phyloP scores from a whole-genome alignment of 1,139 yeast species.

The Blastobotrys buckinghamii region DNA sequence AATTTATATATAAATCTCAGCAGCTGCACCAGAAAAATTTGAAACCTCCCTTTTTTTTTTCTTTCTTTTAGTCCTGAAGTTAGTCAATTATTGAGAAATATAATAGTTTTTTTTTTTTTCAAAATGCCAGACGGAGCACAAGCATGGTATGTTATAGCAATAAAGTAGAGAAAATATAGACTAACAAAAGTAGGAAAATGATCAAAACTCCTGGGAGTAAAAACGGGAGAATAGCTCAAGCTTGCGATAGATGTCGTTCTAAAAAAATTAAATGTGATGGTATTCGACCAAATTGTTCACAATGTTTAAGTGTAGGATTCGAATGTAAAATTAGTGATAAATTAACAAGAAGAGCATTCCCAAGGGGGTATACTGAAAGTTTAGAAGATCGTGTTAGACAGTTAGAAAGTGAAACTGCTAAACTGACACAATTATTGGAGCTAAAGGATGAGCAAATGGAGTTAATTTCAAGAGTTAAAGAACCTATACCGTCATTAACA shows the following conservation, averaged over 20 bases:
- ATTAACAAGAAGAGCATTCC: conserved; percentile 62
- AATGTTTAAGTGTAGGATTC: conserved; percentile 61
- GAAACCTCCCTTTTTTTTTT: no score
- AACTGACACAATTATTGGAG: conserved; percentile 48
- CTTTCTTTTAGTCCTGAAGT: no score
- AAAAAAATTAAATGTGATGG: conserved; percentile 74
- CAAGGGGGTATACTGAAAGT: conserved; percentile 70
- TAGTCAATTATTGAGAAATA: no score
- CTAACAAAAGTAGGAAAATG: conserved; percentile 38
- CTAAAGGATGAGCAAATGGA: conserved; percentile 57
- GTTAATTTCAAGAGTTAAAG: conserved; percentile 26
- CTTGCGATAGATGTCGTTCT: conserved; percentile 81
- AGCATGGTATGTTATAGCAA: conserved; percentile 26
- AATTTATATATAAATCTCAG: no score
- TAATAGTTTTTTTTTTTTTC: no score
- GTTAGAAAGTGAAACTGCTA: conserved; percentile 52
- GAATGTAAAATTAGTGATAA: conserved; percentile 73
- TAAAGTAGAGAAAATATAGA: not conserved
- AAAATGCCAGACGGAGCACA: conserved; percentile 34
- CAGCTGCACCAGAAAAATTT: no score
- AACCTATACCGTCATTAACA: not conserved
- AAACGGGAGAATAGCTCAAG: conserved; percentile 64
- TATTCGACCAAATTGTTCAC: conserved; percentile 53
- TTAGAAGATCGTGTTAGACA: conserved; percentile 57
- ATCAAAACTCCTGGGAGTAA: conserved; percentile 59